Evolutionary conservation across 257 asterid genomes (phyloP), one percentile per base, ranked within the genome.

Genomic region (Salvia rosmarinus): DNA sequence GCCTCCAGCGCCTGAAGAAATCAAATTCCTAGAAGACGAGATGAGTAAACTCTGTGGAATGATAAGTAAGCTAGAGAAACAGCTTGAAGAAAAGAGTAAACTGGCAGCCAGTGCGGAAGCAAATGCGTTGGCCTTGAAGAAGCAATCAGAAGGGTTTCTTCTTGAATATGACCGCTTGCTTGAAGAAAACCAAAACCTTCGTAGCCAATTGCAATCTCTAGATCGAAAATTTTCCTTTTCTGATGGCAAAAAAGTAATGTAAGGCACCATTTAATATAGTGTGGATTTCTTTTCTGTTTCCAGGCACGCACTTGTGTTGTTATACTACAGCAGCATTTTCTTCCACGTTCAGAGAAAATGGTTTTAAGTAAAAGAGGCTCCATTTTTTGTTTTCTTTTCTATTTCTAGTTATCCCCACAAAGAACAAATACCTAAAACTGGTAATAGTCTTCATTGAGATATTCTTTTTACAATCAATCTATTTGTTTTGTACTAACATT

Each of bases 111-210:
- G 78, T 77, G 85, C 97, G 28, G 95, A 92, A 82, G 90, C 86
- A 46, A 88, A 87, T 79, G 85, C 94, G 39, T 14, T 72, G 71
- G 98, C 98, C 40, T 60, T 92, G 61, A 87, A 84, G 68, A 92
- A 92, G 75, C 98, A 92, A 75, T 87, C 98, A 3, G 97, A 92
- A 68, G 98, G 95, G 4, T 88, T 92, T 70, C 95, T 90, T 63
- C 85, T 88, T 20, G 98, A 92, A 78, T 90, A 90, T 46, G 97
- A 88, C 74, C 89, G 98, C 10, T 80, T 92, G 80, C 91, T 84
- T 2, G 97, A 87, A 73, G 98, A 92, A 80, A 92, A 92, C 79
- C 91, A 87, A 79, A 82, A 78, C 58, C 96, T 92, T 30, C 82
- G 93, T 67, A 82, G 83, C 82, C 93, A 90, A 50, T 75, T 92